Conservation (phyloP, 768 basidiomycete species). For the Kwoniella dejecticola region DNA sequence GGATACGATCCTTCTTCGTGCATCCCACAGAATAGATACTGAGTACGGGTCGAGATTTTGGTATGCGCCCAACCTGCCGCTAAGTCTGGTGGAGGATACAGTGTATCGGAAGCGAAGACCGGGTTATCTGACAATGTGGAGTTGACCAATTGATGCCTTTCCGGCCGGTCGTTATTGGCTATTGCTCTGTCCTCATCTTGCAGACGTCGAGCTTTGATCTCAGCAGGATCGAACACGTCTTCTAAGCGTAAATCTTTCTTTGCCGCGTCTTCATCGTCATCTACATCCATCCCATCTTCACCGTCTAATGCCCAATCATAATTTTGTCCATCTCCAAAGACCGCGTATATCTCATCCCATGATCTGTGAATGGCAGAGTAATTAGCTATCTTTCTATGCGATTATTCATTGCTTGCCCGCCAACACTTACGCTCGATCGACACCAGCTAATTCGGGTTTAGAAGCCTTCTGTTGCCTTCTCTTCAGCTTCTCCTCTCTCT, state of each 20-base stretch:
- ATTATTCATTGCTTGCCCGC: no score
- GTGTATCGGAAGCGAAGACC: slow-evolving; percentile 54
- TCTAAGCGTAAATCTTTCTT: slow-evolving; percentile 71
- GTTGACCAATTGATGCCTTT: slow-evolving; percentile 89
- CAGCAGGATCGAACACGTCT: slow-evolving; percentile 81
- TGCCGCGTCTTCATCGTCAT: slow-evolving; percentile 70
- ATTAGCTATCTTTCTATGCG: no score
- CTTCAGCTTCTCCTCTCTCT: slow-evolving; percentile 59
- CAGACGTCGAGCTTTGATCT: slow-evolving; percentile 83
- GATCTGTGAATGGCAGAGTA: slow-evolving; percentile 61
- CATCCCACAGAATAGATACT: slow-evolving; percentile 46
- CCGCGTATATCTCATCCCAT: slow-evolving; percentile 93
- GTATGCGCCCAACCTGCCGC: slow-evolving; percentile 86
- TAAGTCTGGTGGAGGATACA: slow-evolving; percentile 72
- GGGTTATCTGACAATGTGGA: slow-evolving; percentile 70
- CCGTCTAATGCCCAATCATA: slow-evolving; percentile 86
- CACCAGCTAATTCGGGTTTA: slow-evolving; percentile 67
- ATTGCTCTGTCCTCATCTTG: slow-evolving; percentile 94
- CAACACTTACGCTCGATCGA: slow-evolving; percentile 87
- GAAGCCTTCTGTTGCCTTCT: slow-evolving; percentile 67
- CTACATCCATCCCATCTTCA: slow-evolving; percentile 68
- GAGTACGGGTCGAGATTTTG: slow-evolving; percentile 67
- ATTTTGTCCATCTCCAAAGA: slow-evolving; percentile 94
- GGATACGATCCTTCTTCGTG: slow-evolving; percentile 37
- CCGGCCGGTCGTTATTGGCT: slow-evolving; percentile 84